phyloP scores from a whole-genome alignment of 2,329 filamentous ascomycete genomes.

The Escovopsis sp. region DNA sequence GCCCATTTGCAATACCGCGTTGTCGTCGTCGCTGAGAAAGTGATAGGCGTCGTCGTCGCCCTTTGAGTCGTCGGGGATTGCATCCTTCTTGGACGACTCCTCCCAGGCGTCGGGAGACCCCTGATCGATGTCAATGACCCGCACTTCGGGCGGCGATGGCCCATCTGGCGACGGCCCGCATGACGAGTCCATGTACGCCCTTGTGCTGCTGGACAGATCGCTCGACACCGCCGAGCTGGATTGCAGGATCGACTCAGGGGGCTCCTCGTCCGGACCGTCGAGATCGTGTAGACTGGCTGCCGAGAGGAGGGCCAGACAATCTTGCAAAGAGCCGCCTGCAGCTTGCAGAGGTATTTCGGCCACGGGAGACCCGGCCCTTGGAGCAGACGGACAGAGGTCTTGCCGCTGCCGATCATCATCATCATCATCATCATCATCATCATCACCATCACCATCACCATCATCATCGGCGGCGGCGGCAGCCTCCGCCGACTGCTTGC shows the following conservation, averaged over 20 bases:
- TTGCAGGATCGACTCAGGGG: not conserved
- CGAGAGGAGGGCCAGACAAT: constrained; percentile 3
- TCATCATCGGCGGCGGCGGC: constrained; percentile 6
- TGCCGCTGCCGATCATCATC: not conserved
- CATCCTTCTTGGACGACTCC: constrained; percentile 9
- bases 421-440: no score
- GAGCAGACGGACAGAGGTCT: constrained; percentile 16
- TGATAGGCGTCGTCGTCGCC: constrained; percentile 15
- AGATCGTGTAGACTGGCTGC: constrained; percentile 2
- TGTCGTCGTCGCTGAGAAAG: constrained; percentile 17
- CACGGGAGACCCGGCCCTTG: constrained; percentile 22
- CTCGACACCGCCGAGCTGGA: constrained; percentile 18
- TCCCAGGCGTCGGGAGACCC: constrained; percentile 10
- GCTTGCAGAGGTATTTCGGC: constrained; percentile 16
- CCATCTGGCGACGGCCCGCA: constrained; percentile 6
- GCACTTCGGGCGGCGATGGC: constrained; percentile 22
- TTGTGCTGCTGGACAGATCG: constrained; percentile 22
- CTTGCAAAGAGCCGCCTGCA: constrained; percentile 6
- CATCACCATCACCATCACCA: no score
- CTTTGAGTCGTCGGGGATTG: constrained; percentile 9
- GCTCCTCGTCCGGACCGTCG: constrained; percentile 2
- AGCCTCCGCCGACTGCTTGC: not conserved
- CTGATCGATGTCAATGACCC: constrained; percentile 13
- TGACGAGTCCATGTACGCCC: constrained; percentile 13
- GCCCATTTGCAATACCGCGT: constrained; percentile 22